phyloP scores from a whole-genome alignment of 2,329 filamentous ascomycete species.

The Blastomyces parvus region DNA sequence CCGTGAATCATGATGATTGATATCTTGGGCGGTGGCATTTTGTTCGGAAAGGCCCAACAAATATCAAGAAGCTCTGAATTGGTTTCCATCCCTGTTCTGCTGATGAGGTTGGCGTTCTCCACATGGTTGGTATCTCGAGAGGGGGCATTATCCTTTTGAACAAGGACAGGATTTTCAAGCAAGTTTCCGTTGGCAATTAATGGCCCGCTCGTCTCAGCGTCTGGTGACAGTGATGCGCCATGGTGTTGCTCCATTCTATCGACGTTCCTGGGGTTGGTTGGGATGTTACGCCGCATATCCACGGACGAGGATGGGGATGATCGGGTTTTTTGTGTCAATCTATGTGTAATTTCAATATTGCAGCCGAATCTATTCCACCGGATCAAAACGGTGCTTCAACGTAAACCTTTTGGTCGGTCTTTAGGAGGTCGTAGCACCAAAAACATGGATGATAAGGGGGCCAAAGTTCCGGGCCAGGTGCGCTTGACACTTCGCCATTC shows the following conservation, averaged over 20 bases:
- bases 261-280: not conserved
- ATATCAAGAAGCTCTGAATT: too few species aligned
- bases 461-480: not conserved
- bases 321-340: not conserved
- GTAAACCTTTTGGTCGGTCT: not conserved
- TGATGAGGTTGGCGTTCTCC: too few species aligned
- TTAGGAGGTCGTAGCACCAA: not conserved
- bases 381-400: not conserved
- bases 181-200: not conserved
- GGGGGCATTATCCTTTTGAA: not conserved
- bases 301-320: not conserved
- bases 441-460: not conserved
- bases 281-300: not conserved
- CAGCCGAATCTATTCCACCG: not conserved
- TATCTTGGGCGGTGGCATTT: not conserved
- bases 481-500: not conserved
- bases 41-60: not conserved
- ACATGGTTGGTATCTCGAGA: not conserved
- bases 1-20: too few species aligned
- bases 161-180: not conserved
- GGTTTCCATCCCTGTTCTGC: too few species aligned
- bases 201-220: not conserved
- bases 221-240: not conserved
- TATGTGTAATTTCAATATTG: not conserved
- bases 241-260: not conserved